Percentiles rank a stretch among this genome's conserved stretches.
These are phyloP conservation scores for Colletotrichum horii DNA, from an alignment of 2,329 filamentous ascomycete genomes.

Conservation along the genomic window DNA sequence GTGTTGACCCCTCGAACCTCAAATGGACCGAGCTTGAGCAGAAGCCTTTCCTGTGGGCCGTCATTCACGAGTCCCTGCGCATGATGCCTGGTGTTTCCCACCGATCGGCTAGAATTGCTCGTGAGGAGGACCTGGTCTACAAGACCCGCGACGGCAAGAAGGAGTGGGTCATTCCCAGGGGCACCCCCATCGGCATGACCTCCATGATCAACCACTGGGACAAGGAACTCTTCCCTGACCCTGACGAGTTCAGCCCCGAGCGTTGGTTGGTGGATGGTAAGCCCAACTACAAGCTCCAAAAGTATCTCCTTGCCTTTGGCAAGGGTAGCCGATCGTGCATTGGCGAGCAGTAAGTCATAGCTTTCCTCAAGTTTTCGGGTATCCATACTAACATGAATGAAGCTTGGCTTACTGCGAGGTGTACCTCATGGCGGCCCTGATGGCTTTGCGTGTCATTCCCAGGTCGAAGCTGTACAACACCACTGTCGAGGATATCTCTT, in stretches of 20 bases:
- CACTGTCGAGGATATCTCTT: conserved; percentile 29
- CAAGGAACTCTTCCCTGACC: conserved; percentile 22
- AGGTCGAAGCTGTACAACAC: conserved; percentile 32
- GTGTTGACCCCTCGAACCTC: conserved; percentile 26
- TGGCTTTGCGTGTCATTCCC: conserved; percentile 32
- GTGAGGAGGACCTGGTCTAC: conserved; percentile 27
- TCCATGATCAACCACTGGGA: conserved; percentile 25
- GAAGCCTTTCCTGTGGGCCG: conserved; percentile 39
- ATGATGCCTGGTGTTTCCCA: conserved; percentile 24
- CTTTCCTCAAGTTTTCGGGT: not conserved
- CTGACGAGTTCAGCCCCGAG: conserved; percentile 25
- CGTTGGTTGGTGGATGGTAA: conserved; percentile 26
- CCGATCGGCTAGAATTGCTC: conserved; percentile 23
- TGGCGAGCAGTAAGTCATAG: conserved; percentile 25
- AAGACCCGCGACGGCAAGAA: conserved; percentile 22
- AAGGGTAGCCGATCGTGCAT: conserved; percentile 24
- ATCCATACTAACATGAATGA: conserved; percentile 11
- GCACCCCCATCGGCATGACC: conserved; percentile 26
- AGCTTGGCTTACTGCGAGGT: conserved; percentile 34
- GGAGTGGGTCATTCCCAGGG: conserved; percentile 23
- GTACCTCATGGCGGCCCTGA: conserved; percentile 27
- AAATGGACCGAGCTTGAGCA: conserved; percentile 38
- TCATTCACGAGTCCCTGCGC: conserved; percentile 29
- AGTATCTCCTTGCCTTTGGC: conserved; percentile 23
- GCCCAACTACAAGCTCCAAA: conserved; percentile 17